Evolutionary conservation across 2,329 filamentous ascomycete genomes (phyloP).

Genomic region (Pseudogymnoascus sp.): DNA sequence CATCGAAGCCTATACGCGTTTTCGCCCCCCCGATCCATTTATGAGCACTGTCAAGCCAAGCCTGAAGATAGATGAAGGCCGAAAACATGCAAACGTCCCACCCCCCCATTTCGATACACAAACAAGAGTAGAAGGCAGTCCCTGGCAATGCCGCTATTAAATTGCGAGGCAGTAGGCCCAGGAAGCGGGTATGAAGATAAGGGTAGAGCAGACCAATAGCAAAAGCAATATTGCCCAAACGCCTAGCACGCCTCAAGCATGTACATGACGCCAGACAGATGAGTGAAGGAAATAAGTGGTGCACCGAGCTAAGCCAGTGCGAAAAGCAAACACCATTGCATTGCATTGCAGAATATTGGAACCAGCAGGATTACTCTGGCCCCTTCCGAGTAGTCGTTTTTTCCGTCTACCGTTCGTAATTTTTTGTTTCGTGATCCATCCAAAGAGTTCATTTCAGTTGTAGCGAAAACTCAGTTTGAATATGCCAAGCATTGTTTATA

Average conservation of each 20-base stretch:
- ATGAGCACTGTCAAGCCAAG: conserved; percentile 5
- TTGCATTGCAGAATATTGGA: conserved; percentile 5
- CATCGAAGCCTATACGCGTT: conserved; percentile 5
- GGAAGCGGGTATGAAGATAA: conserved; percentile 8
- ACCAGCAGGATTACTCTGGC: conserved; percentile 3
- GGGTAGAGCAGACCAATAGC: conserved; percentile 8
- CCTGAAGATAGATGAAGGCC: conserved; percentile 7
- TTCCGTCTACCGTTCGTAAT: conserved; percentile 9
- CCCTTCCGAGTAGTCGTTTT: neutral
- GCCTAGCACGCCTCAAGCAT: conserved; percentile 7
- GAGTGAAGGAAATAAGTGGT: conserved; percentile 1
- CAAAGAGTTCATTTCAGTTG: conserved; percentile 8
- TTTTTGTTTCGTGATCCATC: conserved; percentile 9
- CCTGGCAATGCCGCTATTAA: conserved; percentile 7
- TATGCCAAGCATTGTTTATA: conserved; percentile 10
- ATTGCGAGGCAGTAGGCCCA: conserved; percentile 4
- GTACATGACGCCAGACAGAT: conserved; percentile 7
- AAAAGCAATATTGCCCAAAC: conserved; percentile 8
- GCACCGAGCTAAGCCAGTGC: neutral
- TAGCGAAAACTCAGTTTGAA: conserved; percentile 8
- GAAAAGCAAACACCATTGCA: conserved; percentile 6
- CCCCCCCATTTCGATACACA: conserved; percentile 7
- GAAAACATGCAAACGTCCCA: conserved; percentile 7
- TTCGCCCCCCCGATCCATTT: conserved; percentile 6
- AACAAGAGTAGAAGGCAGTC: conserved; percentile 7